A percentile compares a stretch with the other conserved stretches of the same genome.
Conservation (phyloP, 2,329 filamentous ascomycete genomes). For the Nothopassalora personata region DNA sequence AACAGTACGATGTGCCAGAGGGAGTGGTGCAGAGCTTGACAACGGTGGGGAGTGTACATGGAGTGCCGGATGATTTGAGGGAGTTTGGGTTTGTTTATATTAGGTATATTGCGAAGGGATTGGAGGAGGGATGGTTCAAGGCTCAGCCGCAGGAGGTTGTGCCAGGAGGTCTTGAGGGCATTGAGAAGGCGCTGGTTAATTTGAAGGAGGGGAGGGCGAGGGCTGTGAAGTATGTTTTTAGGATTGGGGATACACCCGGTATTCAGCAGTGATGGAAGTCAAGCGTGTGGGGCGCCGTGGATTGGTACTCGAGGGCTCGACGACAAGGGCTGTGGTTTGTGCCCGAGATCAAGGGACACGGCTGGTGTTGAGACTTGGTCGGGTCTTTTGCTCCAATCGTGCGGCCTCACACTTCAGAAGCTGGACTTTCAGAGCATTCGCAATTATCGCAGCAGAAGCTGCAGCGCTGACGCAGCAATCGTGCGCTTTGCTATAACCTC, state of each 20-base stretch:
- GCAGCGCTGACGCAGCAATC: no score
- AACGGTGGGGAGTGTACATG: constrained; percentile 31
- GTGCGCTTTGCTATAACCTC: no score
- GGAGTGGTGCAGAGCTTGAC: constrained; percentile 37
- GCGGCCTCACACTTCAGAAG: no score
- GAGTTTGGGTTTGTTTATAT: constrained; percentile 34
- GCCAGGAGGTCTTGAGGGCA: constrained; percentile 50
- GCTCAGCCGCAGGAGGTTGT: constrained; percentile 45
- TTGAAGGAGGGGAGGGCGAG: constrained; percentile 57
- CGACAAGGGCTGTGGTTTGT: no score
- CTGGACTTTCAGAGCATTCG: no score
- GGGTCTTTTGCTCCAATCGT: no score
- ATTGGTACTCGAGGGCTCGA: no score
- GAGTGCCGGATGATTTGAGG: constrained; percentile 24
- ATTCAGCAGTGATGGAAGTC: not conserved
- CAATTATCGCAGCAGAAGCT: no score
- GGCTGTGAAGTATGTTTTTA: constrained; percentile 60
- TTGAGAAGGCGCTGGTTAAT: constrained; percentile 50
- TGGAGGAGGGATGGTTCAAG: constrained; percentile 35
- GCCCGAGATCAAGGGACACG: no score
- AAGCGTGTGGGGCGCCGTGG: not conserved
- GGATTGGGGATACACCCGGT: constrained; percentile 45
- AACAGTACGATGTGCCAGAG: constrained; percentile 40
- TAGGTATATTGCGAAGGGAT: constrained; percentile 29
- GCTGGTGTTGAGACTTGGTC: no score